Evolutionary conservation across 257 asterid species (phyloP).

Genomic region (Solanum commersonii): DNA sequence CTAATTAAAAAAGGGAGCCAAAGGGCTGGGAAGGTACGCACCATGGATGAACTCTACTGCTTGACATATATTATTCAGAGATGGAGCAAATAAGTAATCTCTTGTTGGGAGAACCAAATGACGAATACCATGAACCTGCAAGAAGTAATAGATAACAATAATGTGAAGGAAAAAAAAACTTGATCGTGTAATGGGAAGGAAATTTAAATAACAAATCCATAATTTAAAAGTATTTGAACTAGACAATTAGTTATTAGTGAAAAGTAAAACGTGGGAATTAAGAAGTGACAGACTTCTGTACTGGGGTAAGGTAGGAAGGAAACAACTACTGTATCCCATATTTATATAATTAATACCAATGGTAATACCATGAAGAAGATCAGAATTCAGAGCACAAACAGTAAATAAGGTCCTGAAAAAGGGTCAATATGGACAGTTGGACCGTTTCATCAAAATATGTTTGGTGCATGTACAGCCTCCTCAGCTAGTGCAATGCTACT

Average conservation of each 20-base stretch:
- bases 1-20: not conserved
- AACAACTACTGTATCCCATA: not conserved
- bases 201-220: not conserved
- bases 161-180: not conserved
- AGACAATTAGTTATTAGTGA: not conserved
- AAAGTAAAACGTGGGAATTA: not conserved
- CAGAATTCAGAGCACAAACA: not conserved
- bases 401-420: not conserved
- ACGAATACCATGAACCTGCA: constrained; percentile 32
- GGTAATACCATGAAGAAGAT: not conserved
- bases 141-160: not conserved
- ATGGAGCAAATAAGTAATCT: constrained; percentile 44
- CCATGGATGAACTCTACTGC: constrained; percentile 42
- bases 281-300: not conserved
- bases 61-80: constrained; percentile 23
- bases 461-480: not conserved
- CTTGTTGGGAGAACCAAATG: constrained; percentile 43
- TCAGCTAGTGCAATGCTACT: not conserved
- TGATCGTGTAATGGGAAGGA: not conserved
- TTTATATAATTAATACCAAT: not conserved
- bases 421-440: not conserved
- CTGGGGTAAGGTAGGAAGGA: not conserved
- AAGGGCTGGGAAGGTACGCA: not conserved
- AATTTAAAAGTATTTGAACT: not conserved
- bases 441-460: not conserved